phyloP scores from a whole-genome alignment of 441 rosid genomes.

The Corymbia calophylla region DNA sequence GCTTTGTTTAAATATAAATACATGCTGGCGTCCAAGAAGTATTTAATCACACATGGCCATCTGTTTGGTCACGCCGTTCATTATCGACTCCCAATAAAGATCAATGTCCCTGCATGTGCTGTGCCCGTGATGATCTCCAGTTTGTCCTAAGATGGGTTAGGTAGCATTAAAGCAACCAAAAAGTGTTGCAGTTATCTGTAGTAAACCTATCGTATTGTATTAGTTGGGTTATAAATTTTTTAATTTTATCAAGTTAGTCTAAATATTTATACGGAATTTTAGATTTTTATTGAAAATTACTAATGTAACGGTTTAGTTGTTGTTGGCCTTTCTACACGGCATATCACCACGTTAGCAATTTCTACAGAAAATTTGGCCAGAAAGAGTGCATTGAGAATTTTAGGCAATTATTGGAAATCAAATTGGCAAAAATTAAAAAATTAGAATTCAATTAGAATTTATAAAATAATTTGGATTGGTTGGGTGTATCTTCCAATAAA shows the following conservation, averaged over 20 bases:
- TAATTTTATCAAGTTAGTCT: neutral
- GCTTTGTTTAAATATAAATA: too few relatives aligned
- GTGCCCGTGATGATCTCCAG: neutral
- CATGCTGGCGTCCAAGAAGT: neutral
- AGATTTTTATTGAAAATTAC: accelerated
- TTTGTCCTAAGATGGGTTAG: neutral
- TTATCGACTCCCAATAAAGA: neutral
- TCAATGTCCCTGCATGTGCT: neutral
- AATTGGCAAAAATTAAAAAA: neutral
- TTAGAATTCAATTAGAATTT: neutral
- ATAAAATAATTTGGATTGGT: accelerated
- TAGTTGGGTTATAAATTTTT: neutral
- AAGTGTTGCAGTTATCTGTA: neutral
- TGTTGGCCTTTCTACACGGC: accelerated
- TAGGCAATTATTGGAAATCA: accelerated
- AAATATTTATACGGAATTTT: neutral
- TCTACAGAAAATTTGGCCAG: accelerated
- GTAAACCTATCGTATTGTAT: accelerated
- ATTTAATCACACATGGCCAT: neutral
- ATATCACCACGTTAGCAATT: neutral
- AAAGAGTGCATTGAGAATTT: neutral
- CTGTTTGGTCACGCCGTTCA: neutral
- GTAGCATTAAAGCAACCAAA: neutral
- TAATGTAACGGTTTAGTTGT: accelerated
- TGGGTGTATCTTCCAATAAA: accelerated